Conservation (phyloP, 805 yeast genomes). For the Soucietia sequanensis region DNA sequence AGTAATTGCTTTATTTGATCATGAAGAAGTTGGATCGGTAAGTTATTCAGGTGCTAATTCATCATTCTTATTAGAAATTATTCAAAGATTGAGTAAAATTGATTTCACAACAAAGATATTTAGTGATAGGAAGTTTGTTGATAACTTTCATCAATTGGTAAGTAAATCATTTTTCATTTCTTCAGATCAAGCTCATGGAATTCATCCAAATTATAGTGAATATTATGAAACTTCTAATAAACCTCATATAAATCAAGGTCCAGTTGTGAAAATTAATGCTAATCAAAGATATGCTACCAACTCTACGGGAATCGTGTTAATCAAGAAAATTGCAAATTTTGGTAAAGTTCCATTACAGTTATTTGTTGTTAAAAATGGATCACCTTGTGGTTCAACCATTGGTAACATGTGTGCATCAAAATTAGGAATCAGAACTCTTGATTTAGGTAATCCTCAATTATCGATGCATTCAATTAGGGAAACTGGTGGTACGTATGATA, state of each 20-base stretch:
- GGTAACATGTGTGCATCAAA: slow-evolving; percentile 91
- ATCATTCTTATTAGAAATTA: slow-evolving; percentile 76
- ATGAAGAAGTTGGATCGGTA: slow-evolving; percentile 91
- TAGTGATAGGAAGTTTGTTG: slow-evolving; percentile 26
- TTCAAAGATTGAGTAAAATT: slow-evolving; percentile 58
- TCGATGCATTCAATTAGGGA: slow-evolving; percentile 95
- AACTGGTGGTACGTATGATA: slow-evolving; percentile 79
- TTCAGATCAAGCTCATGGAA: slow-evolving; percentile 96
- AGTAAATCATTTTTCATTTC: slow-evolving; percentile 85
- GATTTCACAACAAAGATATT: too few species aligned
- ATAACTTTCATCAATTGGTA: slow-evolving; percentile 49
- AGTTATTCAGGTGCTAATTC: slow-evolving; percentile 98
- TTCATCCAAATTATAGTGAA: slow-evolving; percentile 85
- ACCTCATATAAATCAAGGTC: slow-evolving; percentile 84
- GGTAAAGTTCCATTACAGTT: slow-evolving; percentile 82
- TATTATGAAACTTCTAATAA: slow-evolving; percentile 76
- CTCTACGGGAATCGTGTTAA: slow-evolving; percentile 78
- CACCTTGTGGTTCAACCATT: slow-evolving; percentile 95
- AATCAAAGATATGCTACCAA: slow-evolving; percentile 95
- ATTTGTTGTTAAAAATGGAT: slow-evolving; percentile 89
- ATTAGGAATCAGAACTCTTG: slow-evolving; percentile 83
- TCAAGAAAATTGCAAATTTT: slow-evolving; percentile 67
- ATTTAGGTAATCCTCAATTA: slow-evolving; percentile 87
- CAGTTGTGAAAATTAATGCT: slow-evolving; percentile 90
- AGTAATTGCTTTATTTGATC: slow-evolving; percentile 84